Conservation (phyloP, 345 rosid species). For the Citrus maxima region DNA sequence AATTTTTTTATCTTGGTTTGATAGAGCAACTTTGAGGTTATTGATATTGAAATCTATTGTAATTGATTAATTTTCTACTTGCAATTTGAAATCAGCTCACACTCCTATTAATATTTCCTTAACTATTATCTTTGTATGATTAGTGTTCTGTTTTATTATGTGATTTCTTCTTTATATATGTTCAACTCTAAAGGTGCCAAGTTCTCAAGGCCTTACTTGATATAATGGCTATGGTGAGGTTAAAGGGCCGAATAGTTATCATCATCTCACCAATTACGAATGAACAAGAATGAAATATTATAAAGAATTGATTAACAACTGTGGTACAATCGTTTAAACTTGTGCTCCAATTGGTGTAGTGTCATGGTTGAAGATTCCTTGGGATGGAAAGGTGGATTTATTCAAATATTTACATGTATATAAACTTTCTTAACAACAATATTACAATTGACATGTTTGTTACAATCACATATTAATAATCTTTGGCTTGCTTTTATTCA, state of each 20-base stretch:
- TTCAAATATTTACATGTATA: too few species aligned
- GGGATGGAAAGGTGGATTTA: too few species aligned
- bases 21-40: too few species aligned
- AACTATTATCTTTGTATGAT: too few species aligned
- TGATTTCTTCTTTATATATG: not conserved
- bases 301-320: not conserved
- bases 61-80: too few species aligned
- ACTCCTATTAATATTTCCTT: too few species aligned
- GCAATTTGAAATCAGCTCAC: too few species aligned
- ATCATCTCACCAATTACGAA: not conserved
- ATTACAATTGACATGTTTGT: not conserved
- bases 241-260: not conserved
- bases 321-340: not conserved
- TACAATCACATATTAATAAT: not conserved
- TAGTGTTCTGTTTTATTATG: too few species aligned
- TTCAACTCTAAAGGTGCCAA: not conserved
- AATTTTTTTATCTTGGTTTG: too few species aligned
- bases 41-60: too few species aligned
- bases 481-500: not conserved
- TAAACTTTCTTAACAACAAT: not conserved
- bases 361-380: not conserved
- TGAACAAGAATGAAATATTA: not conserved
- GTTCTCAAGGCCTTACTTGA: not conserved
- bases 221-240: not conserved
- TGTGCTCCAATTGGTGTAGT: not conserved